Conservation (phyloP, 495 filamentous ascomycete genomes). For the Aspergillus olivimuriae region DNA sequence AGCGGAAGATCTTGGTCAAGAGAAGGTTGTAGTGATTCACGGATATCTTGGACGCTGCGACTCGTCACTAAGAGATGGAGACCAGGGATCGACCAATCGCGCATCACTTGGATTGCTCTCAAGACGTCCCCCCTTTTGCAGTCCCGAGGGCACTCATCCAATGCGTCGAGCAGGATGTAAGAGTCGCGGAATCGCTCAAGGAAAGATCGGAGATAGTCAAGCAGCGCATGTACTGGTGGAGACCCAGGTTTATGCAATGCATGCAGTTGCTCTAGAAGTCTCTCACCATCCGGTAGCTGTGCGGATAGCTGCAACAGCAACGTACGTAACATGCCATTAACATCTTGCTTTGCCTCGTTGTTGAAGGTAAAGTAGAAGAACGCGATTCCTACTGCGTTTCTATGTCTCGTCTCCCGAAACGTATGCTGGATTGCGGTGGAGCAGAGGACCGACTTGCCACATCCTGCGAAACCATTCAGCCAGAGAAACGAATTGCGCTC, state of each 20-base stretch:
- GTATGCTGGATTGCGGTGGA: conserved; percentile 26
- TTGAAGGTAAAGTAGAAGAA: conserved; percentile 39
- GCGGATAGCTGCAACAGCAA: conserved; percentile 30
- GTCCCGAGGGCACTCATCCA: conserved; percentile 22
- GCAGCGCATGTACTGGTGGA: conserved; percentile 9
- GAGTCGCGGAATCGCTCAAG: conserved; percentile 11
- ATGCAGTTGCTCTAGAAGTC: conserved; percentile 13
- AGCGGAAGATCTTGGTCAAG: conserved; percentile 13
- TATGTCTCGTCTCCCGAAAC: conserved; percentile 10
- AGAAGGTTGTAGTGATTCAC: conserved; percentile 17
- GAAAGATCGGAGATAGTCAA: conserved; percentile 10
- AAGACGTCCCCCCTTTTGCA: conserved; percentile 15
- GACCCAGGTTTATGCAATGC: conserved; percentile 3
- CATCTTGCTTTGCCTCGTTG: conserved; percentile 25
- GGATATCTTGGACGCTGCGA: conserved; percentile 30
- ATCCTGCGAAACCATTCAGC: conserved; percentile 35
- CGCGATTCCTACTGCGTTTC: conserved; percentile 20
- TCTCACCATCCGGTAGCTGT: conserved; percentile 16
- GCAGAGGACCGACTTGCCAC: conserved; percentile 36
- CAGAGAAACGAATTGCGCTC: conserved; percentile 33
- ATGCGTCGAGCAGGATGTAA: conserved; percentile 25
- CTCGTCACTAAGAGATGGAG: conserved; percentile 35
- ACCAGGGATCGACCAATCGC: conserved; percentile 16
- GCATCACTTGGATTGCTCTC: conserved; percentile 17
- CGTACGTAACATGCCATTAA: conserved; percentile 26